These are phyloP conservation scores for Filosporella fistucella DNA, from an alignment of 495 filamentous ascomycete genomes.

Conservation along the genomic window DNA sequence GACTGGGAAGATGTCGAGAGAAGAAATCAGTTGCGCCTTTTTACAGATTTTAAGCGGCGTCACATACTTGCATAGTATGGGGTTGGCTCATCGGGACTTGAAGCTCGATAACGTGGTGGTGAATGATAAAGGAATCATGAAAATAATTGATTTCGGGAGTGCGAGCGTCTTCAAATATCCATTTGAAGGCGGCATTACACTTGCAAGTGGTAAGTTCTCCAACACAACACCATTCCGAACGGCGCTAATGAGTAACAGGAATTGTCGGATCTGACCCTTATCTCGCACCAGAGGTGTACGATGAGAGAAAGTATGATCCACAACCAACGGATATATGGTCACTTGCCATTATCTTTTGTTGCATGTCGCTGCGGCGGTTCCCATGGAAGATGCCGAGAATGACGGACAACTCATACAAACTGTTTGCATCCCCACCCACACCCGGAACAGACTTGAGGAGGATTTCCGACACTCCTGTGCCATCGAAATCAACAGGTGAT, in stretches of 20 bases:
- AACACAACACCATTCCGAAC: conserved; percentile 13
- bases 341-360: conserved; percentile 96
- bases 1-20: conserved; percentile 95
- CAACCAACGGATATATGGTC: conserved; percentile 97
- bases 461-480: conserved; percentile 24
- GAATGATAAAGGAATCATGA: conserved; percentile 97
- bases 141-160: conserved; percentile 98
- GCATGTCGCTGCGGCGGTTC: conserved; percentile 94
- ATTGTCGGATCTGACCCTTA: conserved; percentile 98
- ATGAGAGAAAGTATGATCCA: conserved; percentile 90
- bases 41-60: conserved; percentile 94
- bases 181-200: conserved; percentile 88
- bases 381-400: conserved; percentile 95
- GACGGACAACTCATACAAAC: conserved; percentile 89
- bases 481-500: conserved; percentile 22
- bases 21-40: conserved; percentile 87
- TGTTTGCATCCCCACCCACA: conserved; percentile 77
- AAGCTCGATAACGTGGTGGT: conserved; percentile 99
- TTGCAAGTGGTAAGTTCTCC: conserved; percentile 69
- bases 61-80: conserved; percentile 97
- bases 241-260: conserved; percentile 46
- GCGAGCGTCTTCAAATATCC: conserved; percentile 96
- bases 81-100: conserved; percentile 89
- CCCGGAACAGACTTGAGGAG: conserved; percentile 38
- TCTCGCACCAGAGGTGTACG: conserved; percentile 94